A percentile compares a stretch with the other conserved stretches of the same genome.
Evolutionary conservation across 1,284 basidiomycete species (phyloP).

Genomic region (Wallemia hederae): DNA sequence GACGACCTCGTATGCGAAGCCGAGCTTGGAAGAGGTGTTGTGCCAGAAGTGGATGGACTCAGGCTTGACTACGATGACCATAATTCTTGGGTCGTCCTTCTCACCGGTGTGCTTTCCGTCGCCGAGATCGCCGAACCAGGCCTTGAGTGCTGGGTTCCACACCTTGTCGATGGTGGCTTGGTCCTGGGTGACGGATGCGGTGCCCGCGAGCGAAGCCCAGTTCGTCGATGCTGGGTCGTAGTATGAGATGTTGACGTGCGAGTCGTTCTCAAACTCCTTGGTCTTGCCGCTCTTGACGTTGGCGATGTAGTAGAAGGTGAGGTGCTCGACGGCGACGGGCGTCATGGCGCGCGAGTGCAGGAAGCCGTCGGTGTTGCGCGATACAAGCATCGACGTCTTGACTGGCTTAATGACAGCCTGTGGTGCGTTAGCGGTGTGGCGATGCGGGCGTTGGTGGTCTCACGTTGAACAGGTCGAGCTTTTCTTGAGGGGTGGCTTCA

Average conservation of each 20-base stretch:
- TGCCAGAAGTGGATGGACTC: constrained; percentile 45
- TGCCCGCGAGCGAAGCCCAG: constrained; percentile 62
- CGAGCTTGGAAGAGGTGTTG: constrained; percentile 21
- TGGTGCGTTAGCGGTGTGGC: constrained; percentile 9
- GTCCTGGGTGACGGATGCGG: constrained; percentile 34
- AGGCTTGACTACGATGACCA: constrained; percentile 49
- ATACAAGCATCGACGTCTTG: constrained; percentile 48
- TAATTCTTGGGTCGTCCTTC: constrained; percentile 46
- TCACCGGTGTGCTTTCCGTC: constrained; percentile 66
- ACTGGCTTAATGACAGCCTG: constrained; percentile 25
- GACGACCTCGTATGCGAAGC: constrained; percentile 25
- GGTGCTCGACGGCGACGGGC: constrained; percentile 22
- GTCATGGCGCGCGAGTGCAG: constrained; percentile 62
- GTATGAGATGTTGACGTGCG: constrained; percentile 51
- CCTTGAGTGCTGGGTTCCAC: constrained; percentile 32
- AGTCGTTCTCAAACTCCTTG: constrained; percentile 17
- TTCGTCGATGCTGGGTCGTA: constrained; percentile 38
- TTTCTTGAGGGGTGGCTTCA: background rate
- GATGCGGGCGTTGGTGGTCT: background rate
- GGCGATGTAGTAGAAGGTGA: constrained; percentile 35
- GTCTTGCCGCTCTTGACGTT: constrained; percentile 48
- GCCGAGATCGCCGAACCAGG: constrained; percentile 62
- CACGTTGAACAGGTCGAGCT: background rate
- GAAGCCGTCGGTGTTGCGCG: constrained; percentile 36
- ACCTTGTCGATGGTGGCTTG: constrained; percentile 34